phyloP scores from a whole-genome alignment of 2,329 filamentous ascomycete species.

The Ilyonectria sp. region DNA sequence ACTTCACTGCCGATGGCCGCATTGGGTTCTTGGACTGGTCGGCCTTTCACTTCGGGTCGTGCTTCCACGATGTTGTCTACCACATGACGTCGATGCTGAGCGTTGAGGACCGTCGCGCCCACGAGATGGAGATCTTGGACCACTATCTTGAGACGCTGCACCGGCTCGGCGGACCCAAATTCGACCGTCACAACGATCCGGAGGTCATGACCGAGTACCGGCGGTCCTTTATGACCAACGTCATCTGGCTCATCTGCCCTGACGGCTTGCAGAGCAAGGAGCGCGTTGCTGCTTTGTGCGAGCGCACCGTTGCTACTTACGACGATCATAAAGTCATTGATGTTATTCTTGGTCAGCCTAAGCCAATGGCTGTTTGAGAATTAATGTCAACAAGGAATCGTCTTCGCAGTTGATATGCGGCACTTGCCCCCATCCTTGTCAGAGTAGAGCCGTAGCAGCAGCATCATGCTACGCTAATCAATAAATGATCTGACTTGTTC shows the following conservation, averaged over 20 bases:
- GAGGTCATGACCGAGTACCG: slow-evolving; percentile 47
- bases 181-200: slow-evolving; percentile 37
- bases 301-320: slow-evolving; percentile 54
- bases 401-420: background rate
- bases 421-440: background rate
- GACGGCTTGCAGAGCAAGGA: slow-evolving; percentile 53
- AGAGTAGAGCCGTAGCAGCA: background rate
- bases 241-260: slow-evolving; percentile 45
- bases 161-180: slow-evolving; percentile 31
- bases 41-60: slow-evolving; percentile 57
- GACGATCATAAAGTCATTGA: slow-evolving; percentile 58
- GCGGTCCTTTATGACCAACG: slow-evolving; percentile 47
- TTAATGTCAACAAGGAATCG: background rate
- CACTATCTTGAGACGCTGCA: slow-evolving; percentile 39
- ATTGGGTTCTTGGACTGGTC: slow-evolving; percentile 61
- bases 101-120: slow-evolving; percentile 56
- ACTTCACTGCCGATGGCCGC: slow-evolving; percentile 53
- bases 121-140: slow-evolving; percentile 53
- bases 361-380: slow-evolving; percentile 3
- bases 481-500: background rate
- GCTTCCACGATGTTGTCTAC: slow-evolving; percentile 61
- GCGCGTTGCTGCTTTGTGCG: slow-evolving; percentile 51
- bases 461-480: background rate
- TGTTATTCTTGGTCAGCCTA: slow-evolving; percentile 31
- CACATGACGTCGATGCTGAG: slow-evolving; percentile 56